These are phyloP conservation scores for Schwanniomyces pseudopolymorphus DNA, from an alignment of 805 yeast genomes.

Conservation along the genomic window DNA sequence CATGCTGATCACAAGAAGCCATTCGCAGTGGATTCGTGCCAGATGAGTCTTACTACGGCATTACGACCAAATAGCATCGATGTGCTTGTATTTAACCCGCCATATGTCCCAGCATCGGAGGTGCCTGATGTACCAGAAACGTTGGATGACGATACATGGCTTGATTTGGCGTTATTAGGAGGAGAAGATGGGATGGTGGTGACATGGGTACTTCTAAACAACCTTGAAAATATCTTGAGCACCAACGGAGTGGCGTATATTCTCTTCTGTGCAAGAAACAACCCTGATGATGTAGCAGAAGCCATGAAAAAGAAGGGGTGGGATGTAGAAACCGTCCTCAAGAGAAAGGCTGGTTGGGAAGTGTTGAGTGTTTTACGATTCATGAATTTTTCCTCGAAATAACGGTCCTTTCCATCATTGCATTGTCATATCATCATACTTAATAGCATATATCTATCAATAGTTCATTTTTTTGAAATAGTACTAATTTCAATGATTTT, in stretches of 20 bases:
- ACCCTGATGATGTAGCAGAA: conserved; percentile 61
- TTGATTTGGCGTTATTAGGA: conserved; percentile 87
- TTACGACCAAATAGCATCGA: conserved; percentile 55
- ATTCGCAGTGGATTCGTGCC: conserved; percentile 30
- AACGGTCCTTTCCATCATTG: background rate
- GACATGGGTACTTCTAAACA: conserved; percentile 62
- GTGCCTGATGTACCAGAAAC: conserved; percentile 61
- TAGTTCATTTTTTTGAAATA: background rate
- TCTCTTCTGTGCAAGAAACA: conserved; percentile 87
- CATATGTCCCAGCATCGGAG: conserved; percentile 86
- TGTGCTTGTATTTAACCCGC: conserved; percentile 86
- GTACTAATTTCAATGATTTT: background rate
- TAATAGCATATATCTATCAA: background rate
- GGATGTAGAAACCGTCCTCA: conserved; percentile 51
- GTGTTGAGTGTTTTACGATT: conserved; percentile 76
- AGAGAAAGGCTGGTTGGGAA: conserved; percentile 95
- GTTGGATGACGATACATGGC: conserved; percentile 60
- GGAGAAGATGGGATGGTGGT: conserved; percentile 90
- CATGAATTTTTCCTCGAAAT: conserved; percentile 10
- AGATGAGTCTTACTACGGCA: conserved; percentile 56
- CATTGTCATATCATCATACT: background rate
- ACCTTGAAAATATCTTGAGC: conserved; percentile 53
- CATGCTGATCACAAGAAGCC: background rate
- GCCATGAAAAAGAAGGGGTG: conserved; percentile 52
- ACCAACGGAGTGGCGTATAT: conserved; percentile 77